Evolutionary conservation across 176 grass and related monocot genomes (phyloP).

Genomic region (Cenchrus americanus): DNA sequence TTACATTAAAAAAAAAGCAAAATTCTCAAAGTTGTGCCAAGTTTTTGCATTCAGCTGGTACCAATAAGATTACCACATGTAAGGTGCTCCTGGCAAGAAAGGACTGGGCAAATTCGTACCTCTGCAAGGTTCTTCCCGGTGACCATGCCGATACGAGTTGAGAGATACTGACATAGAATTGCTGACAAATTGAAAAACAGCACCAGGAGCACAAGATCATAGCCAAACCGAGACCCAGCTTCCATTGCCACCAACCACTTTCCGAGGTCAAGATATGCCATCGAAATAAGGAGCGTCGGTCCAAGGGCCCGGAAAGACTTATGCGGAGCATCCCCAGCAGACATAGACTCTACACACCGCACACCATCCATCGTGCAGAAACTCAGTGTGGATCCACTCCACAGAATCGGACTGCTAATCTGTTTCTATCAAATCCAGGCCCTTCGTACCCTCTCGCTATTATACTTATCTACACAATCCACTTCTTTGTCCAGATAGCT

Average conservation of each 20-base stretch:
- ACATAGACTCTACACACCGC: slow-evolving; percentile 23
- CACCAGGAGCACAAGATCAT: slow-evolving; percentile 71
- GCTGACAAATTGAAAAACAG: slow-evolving; percentile 81
- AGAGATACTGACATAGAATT: slow-evolving; percentile 80
- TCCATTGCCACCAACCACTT: slow-evolving; percentile 75
- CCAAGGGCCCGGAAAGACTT: slow-evolving; percentile 57
- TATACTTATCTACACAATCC: background rate
- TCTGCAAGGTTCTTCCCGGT: slow-evolving; percentile 81
- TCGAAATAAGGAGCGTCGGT: slow-evolving; percentile 75
- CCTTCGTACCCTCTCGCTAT: background rate
- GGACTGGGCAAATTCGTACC: slow-evolving; percentile 34
- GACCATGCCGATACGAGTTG: slow-evolving; percentile 63
- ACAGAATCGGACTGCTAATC: background rate
- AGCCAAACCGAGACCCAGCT: slow-evolving; percentile 71
- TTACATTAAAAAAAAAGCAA: background rate
- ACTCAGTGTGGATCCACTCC: background rate
- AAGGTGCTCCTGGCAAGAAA: background rate
- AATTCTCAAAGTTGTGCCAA: background rate
- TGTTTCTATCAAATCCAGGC: background rate
- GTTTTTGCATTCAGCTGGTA: background rate
- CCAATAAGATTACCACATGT: background rate
- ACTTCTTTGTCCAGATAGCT: no score
- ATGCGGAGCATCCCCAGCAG: slow-evolving; percentile 25
- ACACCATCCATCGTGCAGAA: slow-evolving; percentile 32
- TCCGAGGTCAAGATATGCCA: slow-evolving; percentile 84